Base-by-base conservation (phyloP, 2,329 filamentous ascomycete species). In the Mollisiaceae sp. region DNA sequence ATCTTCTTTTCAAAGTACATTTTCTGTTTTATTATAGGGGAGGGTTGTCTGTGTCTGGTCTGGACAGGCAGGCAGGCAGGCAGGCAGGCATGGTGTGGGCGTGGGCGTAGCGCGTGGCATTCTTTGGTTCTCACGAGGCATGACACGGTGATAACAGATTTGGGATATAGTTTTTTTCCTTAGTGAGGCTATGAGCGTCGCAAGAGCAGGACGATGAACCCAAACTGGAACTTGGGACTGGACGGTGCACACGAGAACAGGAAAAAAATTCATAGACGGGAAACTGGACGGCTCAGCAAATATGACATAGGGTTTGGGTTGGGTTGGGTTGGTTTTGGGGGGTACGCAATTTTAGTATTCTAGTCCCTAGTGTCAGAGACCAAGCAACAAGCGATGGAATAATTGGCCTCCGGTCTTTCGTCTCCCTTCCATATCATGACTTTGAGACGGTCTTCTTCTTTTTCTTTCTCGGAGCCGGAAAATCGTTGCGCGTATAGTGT, bases 41-140 rank as follows among this genome's bases (percentile, higher is more conserved):
- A 14, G 59, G 59, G 22, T 60, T 20, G 22, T 54, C 9, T 4
- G 8, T 8, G 52, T 22, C 41, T 50, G 45, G 45, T 50, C 45
- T 50, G n/a, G 41, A 43, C 41, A 32, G 27, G 27, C 27, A 41
- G 12, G 38, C 15, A 18, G n/a, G n/a, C n/a, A n/a, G 41, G n/a
- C 41, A 32, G 27, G 27, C 27, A 41, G 12, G 38, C 15, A 18
- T 41, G 38, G 38, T 3, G 38, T 12, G 38, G 38, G 38, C 11
- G 38, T 12, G 38, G 38, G n/a, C n/a, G n/a, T n/a, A n/a, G n/a
- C n/a, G n/a, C 47, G 11, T 55, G 12, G 12, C 36, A 39, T 57
- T 57, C 32, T 43, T 63, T 58, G 61, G 45, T 60, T 55, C 57
- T 64, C 35, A 64, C 56, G 56, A 64, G 56, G 47, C 35, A 64